Percentiles rank a stretch among this genome's conserved stretches.
phyloP scores from a whole-genome alignment of 257 asterid genomes.

The Scutellaria barbata region DNA sequence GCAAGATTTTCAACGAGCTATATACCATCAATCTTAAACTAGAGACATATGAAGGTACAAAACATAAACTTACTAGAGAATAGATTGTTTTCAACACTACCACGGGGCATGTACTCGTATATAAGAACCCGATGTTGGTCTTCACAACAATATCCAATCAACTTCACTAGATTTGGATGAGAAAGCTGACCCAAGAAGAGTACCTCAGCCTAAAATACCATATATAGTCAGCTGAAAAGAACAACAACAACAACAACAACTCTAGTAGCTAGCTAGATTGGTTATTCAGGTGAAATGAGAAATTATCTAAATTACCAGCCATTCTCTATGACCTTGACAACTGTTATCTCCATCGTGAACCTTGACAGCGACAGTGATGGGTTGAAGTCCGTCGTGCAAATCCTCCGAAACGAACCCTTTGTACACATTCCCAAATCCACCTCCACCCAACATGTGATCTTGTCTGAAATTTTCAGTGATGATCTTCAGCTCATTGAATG shows the following conservation, averaged over 20 bases:
- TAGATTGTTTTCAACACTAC: conserved; percentile 76
- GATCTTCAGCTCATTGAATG: conserved; percentile 64
- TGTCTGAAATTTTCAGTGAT: conserved; percentile 85
- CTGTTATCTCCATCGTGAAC: conserved; percentile 95
- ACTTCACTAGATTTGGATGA: conserved; percentile 80
- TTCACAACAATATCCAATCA: conserved; percentile 82
- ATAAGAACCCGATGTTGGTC: conserved; percentile 71
- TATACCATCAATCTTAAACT: background rate
- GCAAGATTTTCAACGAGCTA: too few species aligned
- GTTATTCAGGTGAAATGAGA: background rate
- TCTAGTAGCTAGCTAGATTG: background rate
- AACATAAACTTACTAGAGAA: conserved; percentile 60
- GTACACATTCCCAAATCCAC: conserved; percentile 93
- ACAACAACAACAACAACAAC: background rate
- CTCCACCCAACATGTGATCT: conserved; percentile 91
- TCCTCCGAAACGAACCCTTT: conserved; percentile 73
- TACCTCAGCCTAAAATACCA: conserved; percentile 70
- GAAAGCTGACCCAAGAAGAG: conserved; percentile 83
- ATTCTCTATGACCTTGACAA: conserved; percentile 92
- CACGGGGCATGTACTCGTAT: conserved; percentile 77
- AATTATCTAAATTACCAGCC: conserved; percentile 66
- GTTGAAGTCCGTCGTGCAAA: conserved; percentile 45
- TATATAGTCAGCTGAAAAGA: background rate
- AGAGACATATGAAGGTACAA: background rate
- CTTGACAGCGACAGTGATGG: conserved; percentile 80